These are phyloP conservation scores for Aspergillus baeticus DNA, from an alignment of 495 filamentous ascomycete species.

Conservation along the genomic window DNA sequence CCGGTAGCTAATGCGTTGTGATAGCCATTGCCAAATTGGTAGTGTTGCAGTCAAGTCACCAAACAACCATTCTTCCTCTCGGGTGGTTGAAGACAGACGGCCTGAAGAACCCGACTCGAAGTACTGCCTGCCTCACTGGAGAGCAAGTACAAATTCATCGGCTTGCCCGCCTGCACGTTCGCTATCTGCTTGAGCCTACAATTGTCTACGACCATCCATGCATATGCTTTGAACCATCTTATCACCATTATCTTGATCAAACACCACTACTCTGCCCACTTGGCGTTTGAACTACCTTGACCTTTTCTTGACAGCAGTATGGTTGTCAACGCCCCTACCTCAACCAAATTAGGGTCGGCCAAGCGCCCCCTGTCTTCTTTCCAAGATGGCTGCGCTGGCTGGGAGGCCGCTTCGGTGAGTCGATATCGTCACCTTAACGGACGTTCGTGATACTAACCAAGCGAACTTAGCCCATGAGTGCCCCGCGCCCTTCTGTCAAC, in stretches of 20 bases:
- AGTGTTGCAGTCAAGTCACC: conserved; percentile 8
- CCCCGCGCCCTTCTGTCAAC: conserved; percentile 27
- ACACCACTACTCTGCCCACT: neutral
- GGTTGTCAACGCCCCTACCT: conserved; percentile 35
- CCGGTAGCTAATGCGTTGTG: conserved; percentile 13
- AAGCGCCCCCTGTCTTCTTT: conserved; percentile 38
- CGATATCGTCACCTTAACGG: neutral
- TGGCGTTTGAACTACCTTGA: conserved; percentile 8
- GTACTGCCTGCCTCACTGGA: neutral
- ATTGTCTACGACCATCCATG: neutral
- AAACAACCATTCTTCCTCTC: neutral
- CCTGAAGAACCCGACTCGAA: neutral
- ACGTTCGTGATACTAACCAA: neutral
- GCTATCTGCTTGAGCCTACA: neutral
- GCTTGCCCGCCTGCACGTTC: neutral
- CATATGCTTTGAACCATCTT: conserved; percentile 7
- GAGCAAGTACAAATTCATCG: conserved; percentile 7
- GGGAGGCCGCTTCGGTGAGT: conserved; percentile 40
- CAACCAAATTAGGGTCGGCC: conserved; percentile 28
- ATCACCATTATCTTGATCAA: neutral
- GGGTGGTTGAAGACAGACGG: neutral
- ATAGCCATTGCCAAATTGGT: conserved; percentile 10
- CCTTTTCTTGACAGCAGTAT: conserved; percentile 22
- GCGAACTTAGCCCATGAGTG: conserved; percentile 30
- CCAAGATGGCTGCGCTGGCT: conserved; percentile 31